Conservation (phyloP, 805 yeast species). For the Priceomyces castillae region DNA sequence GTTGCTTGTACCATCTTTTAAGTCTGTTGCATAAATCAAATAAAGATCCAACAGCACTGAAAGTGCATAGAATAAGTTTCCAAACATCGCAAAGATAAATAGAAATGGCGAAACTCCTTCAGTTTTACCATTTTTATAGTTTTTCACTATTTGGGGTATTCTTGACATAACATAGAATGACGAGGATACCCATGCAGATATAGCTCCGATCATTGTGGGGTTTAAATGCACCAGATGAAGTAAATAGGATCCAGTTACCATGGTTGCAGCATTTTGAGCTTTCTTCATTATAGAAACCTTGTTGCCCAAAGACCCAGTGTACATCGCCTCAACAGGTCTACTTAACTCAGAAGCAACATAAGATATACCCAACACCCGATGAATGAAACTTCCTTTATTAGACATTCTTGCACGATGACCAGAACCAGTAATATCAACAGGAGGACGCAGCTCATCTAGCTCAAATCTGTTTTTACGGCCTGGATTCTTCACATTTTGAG, state of each 20-base stretch:
- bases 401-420: neutral
- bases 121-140: conserved; percentile 28
- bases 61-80: conserved; percentile 33
- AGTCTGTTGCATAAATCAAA: conserved; percentile 17
- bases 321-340: conserved; percentile 12
- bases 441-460: neutral
- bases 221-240: neutral
- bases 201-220: conserved; percentile 19
- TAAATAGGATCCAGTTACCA: neutral
- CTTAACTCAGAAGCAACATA: conserved; percentile 12
- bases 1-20: conserved; percentile 21
- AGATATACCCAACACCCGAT: conserved; percentile 14
- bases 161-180: conserved; percentile 31
- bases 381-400: conserved; percentile 10
- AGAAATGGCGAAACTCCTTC: conserved; percentile 34
- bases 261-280: neutral
- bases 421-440: neutral
- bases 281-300: neutral
- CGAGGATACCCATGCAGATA: conserved; percentile 35
- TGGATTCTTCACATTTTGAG: conserved; percentile 7
- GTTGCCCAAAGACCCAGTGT: neutral
- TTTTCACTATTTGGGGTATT: conserved; percentile 35
- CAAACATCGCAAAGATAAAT: conserved; percentile 35
- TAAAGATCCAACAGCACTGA: conserved; percentile 32
- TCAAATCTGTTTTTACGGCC: conserved; percentile 24